Conservation (phyloP, 2,329 filamentous ascomycete species). For the Reticulascus tulasneorum region DNA sequence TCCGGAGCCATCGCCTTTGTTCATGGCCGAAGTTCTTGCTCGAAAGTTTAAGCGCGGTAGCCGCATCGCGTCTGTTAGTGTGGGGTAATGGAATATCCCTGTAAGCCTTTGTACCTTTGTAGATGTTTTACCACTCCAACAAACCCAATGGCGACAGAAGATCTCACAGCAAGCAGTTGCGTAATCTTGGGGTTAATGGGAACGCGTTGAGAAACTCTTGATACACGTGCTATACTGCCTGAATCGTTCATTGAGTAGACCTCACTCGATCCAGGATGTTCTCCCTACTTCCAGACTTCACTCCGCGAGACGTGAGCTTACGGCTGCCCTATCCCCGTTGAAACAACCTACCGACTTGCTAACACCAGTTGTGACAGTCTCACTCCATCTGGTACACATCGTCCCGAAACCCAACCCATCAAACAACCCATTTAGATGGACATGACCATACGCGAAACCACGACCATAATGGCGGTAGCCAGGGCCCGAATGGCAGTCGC, state of each 20-base stretch:
- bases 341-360: slow-evolving; percentile 15
- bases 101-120: slow-evolving; percentile 11
- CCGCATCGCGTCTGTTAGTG: slow-evolving; percentile 10
- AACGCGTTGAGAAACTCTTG: too few relatives aligned
- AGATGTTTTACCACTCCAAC: slow-evolving; percentile 11
- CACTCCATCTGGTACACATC: slow-evolving; percentile 72
- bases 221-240: too few relatives aligned
- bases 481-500: slow-evolving; percentile 17
- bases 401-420: slow-evolving; percentile 46
- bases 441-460: slow-evolving; percentile 24
- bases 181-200: too few relatives aligned
- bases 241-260: too few relatives aligned
- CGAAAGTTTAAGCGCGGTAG: slow-evolving; percentile 12
- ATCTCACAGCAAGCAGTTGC: too few relatives aligned
- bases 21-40: slow-evolving; percentile 4
- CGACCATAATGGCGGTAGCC: slow-evolving; percentile 21
- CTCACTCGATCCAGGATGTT: slow-evolving; percentile 51
- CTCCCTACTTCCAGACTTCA: slow-evolving; percentile 61
- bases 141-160: too few relatives aligned
- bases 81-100: slow-evolving; percentile 4
- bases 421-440: slow-evolving; percentile 28
- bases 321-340: background rate
- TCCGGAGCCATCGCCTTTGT: too few relatives aligned
- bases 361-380: slow-evolving; percentile 55
- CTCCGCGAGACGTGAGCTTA: slow-evolving; percentile 63